Base-by-base conservation (phyloP, 768 basidiomycete species). In the Podaxis pistillaris region DNA sequence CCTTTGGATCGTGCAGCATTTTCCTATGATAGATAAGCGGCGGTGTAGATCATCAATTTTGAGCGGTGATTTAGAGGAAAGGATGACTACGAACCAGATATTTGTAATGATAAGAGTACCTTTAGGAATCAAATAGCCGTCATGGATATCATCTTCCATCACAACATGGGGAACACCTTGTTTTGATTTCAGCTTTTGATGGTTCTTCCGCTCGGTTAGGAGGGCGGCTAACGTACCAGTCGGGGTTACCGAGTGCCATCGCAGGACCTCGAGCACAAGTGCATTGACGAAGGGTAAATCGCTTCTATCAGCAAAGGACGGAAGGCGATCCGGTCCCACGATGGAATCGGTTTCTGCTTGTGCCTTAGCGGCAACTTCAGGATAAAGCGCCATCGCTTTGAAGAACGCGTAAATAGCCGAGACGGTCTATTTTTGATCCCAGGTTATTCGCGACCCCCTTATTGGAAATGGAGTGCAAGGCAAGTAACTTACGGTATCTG, bases 111-210 rank as follows among this genome's bases (percentile, higher is more conserved):
- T 63, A n/a, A 74, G 54, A 37, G 74, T 56, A 6, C 76, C 77
- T 64, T 82, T 79, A 13, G 81, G 81, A 19, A 83, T 76, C 19
- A 75, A 73, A 64, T 78, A 80, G 8, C 80, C 79, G 9, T 77
- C 65, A 41, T 81, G 76, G 17, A 81, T 65, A 49, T 81, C 74
- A 51, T 82, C 81, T 59, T 83, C 72, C 22, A 64, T 76, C 41
- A 75, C 74, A 4, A 78, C 72, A 60, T 82, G 82, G 0, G 82
- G 79, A 7, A 77, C 70, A 54, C 71, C 74, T 73, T 52, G 46
- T 38, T 15, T 55, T 3, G 36, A n/a, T 19, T n/a, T 54, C 26
- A 37, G 22, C 3, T 57, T 36, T 63, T 38, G n/a, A n/a, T 8
- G 69, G 56, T 70, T 41, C 47, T 47, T 56, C 22, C 9, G 19